Base-by-base conservation (phyloP, 164 flowering plant species). In the Stephania yunnanensis region DNA sequence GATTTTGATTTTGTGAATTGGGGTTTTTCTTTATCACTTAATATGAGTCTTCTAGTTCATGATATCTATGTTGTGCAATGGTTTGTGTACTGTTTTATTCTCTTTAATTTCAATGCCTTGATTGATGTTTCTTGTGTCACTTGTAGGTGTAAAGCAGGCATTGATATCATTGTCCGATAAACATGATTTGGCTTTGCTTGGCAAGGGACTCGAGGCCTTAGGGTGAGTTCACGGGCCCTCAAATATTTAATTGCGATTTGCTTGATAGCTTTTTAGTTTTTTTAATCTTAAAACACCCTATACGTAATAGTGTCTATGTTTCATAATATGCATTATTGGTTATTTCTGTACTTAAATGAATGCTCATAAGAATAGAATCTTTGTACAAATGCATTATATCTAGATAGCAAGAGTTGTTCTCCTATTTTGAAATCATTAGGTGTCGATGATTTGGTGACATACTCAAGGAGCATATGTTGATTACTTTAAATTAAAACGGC, bases 131-230 rank as follows among this genome's bases (percentile, higher is more conserved):
- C 7, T 3, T 70, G 50, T 44, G 71, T 61, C 71, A 7, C 74
- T 77, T 19, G 69, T 82, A 91, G 97, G 94, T 4, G 84, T 78
- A 42, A 94, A 85, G 80, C 93, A 86, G 69, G 99, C 89, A 11
- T 72, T 96, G 80, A 94, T 96, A 78, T 96, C 99, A 30, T 78
- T 96, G 72, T 94, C 99, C 1, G 93, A 96, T 80, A 96, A 96
- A 85, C 89, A 71, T 74, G 92, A 90, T 75, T 76, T 94, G 69
- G 87, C 85, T 75, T 78, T 87, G 58, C 94, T 96, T 76, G 97
- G 92, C 44, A 87, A 72, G 74, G 98, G 94, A 53, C 89, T 96
- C 30, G 90, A 87, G 69, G 81, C 80, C 45, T 82, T 96, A 73
- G 98, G 99, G 99, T 94, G 50, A 74, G n/a, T 13, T 61, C 36